These are phyloP conservation scores for Metschnikowia similis DNA, from an alignment of 805 yeast genomes.

Conservation along the genomic window DNA sequence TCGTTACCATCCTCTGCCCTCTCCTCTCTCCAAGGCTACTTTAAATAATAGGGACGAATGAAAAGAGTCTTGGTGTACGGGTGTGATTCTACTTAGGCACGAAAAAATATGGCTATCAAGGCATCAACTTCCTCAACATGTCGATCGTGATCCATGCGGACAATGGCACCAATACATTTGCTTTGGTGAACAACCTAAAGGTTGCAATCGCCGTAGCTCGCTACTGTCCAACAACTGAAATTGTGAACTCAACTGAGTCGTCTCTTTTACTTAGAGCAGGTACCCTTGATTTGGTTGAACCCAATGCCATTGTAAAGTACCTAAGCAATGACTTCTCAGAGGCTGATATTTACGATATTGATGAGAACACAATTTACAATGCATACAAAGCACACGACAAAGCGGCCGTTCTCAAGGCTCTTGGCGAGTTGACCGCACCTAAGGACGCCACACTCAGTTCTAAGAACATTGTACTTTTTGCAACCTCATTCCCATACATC, in stretches of 20 bases:
- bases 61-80: constrained; percentile 5
- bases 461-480: constrained; percentile 54
- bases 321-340: constrained; percentile 46
- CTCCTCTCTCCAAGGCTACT: no score
- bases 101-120: neutral
- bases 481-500: constrained; percentile 49
- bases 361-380: constrained; percentile 43
- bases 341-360: constrained; percentile 32
- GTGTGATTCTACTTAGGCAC: constrained; percentile 2
- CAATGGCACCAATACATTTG: constrained; percentile 16
- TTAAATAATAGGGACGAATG: no score
- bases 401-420: constrained; percentile 17
- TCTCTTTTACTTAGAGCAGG: constrained; percentile 28
- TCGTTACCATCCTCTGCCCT: no score
- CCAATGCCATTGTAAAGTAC: constrained; percentile 68
- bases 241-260: constrained; percentile 22
- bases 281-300: constrained; percentile 51
- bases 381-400: constrained; percentile 34
- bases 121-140: constrained; percentile 4
- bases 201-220: constrained; percentile 21
- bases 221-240: constrained; percentile 11
- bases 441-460: constrained; percentile 35
- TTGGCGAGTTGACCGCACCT: constrained; percentile 12
- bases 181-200: constrained; percentile 24
- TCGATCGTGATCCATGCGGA: constrained; percentile 15